Evolutionary conservation across 352 stramenopile species (phyloP).

Genomic region (Pythium angustatum): DNA sequence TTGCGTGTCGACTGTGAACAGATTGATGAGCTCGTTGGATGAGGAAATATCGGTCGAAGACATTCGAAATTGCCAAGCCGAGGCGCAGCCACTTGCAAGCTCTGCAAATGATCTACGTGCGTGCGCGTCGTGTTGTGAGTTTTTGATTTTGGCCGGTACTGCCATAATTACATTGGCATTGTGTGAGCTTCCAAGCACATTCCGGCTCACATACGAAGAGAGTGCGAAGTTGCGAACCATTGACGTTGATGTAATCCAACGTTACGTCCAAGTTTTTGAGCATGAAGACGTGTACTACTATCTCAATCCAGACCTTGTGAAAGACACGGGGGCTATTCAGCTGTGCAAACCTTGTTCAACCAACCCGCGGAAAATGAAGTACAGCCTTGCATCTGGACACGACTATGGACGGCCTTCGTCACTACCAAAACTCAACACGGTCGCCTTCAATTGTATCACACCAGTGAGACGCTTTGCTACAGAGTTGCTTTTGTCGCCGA

Average conservation of each 20-base stretch:
- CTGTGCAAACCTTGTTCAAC: neutral
- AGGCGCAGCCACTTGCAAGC: too few species aligned
- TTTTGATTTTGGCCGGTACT: too few species aligned
- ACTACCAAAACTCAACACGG: neutral
- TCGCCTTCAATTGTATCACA: neutral
- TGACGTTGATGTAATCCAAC: neutral
- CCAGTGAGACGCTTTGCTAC: neutral
- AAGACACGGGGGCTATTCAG: neutral
- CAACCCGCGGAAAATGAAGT: neutral
- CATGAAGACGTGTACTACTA: neutral
- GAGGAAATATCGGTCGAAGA: too few species aligned
- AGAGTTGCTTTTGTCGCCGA: neutral
- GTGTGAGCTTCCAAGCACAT: too few species aligned
- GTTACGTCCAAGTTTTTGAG: neutral
- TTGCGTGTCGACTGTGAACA: too few species aligned
- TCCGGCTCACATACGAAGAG: too few species aligned
- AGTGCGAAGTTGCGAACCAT: neutral
- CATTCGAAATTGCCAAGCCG: too few species aligned
- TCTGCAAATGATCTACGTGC: too few species aligned
- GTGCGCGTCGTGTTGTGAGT: too few species aligned
- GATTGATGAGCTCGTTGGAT: too few species aligned
- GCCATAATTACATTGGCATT: too few species aligned
- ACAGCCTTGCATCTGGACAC: conserved; percentile 1
- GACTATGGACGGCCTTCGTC: neutral
- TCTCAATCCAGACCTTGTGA: conserved; percentile 4